Evolutionary conservation across 2,329 filamentous ascomycete species (phyloP).

Genomic region (Chalara sp.): DNA sequence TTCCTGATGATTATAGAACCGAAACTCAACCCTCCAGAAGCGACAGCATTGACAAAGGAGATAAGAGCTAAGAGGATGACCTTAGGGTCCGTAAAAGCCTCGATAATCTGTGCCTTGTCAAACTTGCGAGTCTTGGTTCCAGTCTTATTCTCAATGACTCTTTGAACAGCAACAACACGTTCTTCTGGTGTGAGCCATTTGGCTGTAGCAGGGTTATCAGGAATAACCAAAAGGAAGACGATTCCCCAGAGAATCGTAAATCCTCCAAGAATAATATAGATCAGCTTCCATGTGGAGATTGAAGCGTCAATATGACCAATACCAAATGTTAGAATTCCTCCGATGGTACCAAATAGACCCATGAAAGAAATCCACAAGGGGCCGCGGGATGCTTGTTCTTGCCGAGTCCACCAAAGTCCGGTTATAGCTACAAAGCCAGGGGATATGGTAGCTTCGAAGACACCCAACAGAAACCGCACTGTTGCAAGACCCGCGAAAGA

Average conservation of each 20-base stretch:
- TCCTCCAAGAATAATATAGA: slow-evolving; percentile 20
- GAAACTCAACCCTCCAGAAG: slow-evolving; percentile 21
- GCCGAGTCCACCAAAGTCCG: neutral
- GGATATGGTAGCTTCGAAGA: slow-evolving; percentile 43
- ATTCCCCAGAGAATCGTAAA: slow-evolving; percentile 25
- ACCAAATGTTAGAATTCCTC: slow-evolving; percentile 30
- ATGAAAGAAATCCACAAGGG: slow-evolving; percentile 43
- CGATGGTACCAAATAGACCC: slow-evolving; percentile 29
- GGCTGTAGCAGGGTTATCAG: slow-evolving; percentile 42
- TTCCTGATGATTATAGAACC: slow-evolving; percentile 32
- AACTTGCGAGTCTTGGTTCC: slow-evolving; percentile 15
- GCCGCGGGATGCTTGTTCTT: slow-evolving; percentile 29
- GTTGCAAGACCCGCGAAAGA: slow-evolving; percentile 39
- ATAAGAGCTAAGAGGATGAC: slow-evolving; percentile 10
- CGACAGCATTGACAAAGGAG: slow-evolving; percentile 16
- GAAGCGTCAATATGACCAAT: slow-evolving; percentile 37
- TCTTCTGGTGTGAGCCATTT: slow-evolving; percentile 33
- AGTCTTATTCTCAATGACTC: slow-evolving; percentile 19
- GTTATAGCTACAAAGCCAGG: slow-evolving; percentile 44
- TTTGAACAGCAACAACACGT: slow-evolving; percentile 29
- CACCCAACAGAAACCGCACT: slow-evolving; percentile 42
- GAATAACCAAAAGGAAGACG: slow-evolving; percentile 38
- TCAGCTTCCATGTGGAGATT: slow-evolving; percentile 17
- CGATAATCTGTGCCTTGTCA: slow-evolving; percentile 15
- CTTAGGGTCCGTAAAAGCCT: slow-evolving; percentile 34